phyloP scores from a whole-genome alignment of 164 flowering plant species.

The Hamamelis virginiana region DNA sequence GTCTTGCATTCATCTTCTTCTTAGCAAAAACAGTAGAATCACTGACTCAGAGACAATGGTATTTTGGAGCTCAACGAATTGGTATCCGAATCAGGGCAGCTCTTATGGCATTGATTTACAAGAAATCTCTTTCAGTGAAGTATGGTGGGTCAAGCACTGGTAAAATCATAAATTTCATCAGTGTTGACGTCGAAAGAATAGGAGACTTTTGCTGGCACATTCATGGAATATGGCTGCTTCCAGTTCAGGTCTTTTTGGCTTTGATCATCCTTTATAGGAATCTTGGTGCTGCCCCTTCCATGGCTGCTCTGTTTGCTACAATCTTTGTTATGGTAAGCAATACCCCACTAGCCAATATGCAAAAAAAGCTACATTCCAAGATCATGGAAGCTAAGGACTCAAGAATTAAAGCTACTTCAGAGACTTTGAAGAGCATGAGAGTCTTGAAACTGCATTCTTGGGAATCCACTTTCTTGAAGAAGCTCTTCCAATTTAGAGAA shows the following conservation, averaged over 20 bases:
- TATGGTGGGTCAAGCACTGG: constrained; percentile 48
- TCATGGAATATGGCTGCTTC: constrained; percentile 86
- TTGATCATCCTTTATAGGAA: constrained; percentile 58
- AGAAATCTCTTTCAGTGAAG: constrained; percentile 50
- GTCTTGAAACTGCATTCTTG: constrained; percentile 81
- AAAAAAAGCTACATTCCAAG: constrained; percentile 56
- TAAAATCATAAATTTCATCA: constrained; percentile 55
- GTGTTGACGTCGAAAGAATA: constrained; percentile 75
- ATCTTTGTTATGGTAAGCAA: constrained; percentile 69
- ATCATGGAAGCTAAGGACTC: constrained; percentile 86
- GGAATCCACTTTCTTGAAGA: constrained; percentile 61
- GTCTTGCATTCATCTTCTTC: constrained; percentile 66
- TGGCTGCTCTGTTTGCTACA: constrained; percentile 62
- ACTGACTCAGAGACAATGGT: constrained; percentile 79
- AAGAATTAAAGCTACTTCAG: constrained; percentile 76
- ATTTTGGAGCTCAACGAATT: constrained; percentile 71
- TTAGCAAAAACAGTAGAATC: constrained; percentile 71
- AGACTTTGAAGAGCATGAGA: constrained; percentile 75
- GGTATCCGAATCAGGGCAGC: constrained; percentile 70
- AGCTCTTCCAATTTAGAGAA: constrained; percentile 57
- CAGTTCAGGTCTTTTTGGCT: constrained; percentile 70
- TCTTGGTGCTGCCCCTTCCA: constrained; percentile 64
- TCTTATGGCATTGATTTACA: constrained; percentile 53
- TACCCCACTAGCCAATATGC: constrained; percentile 71
- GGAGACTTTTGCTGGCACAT: constrained; percentile 71